Percentiles rank a stretch among this genome's conserved stretches.
Evolutionary conservation across 2,329 filamentous ascomycete species (phyloP).

Genomic region (Phyllosticta citrichinensis): DNA sequence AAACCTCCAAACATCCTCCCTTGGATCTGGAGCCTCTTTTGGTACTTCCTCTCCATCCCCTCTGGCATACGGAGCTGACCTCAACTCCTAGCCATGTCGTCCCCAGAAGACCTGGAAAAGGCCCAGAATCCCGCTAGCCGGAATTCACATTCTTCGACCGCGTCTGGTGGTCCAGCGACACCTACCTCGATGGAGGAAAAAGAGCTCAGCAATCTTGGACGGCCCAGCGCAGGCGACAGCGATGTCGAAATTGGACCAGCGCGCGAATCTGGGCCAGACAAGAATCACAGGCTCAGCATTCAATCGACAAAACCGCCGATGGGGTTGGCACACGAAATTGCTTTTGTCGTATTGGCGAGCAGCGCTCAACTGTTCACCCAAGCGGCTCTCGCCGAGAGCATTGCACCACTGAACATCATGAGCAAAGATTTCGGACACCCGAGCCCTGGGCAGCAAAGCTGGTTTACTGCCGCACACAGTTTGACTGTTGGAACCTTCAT

Average conservation of each 20-base stretch:
- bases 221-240: background rate
- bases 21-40: background rate
- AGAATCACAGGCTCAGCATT: background rate
- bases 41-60: background rate
- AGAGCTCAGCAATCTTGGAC: background rate
- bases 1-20: background rate
- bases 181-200: background rate
- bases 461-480: constrained; percentile 40
- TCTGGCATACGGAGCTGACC: background rate
- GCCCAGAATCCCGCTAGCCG: background rate
- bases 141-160: background rate
- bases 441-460: constrained; percentile 33
- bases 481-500: constrained; percentile 43
- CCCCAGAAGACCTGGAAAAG: constrained; percentile 1
- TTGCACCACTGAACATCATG: constrained; percentile 35
- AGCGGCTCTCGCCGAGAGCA: constrained; percentile 24
- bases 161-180: background rate
- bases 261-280: background rate
- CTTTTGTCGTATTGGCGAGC: constrained; percentile 12
- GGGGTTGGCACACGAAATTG: constrained; percentile 10
- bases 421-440: constrained; percentile 31
- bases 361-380: constrained; percentile 33
- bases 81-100: background rate
- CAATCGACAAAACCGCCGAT: background rate
- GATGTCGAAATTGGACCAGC: background rate